Percentiles rank a stretch among this genome's conserved stretches.
Conservation (phyloP, 768 basidiomycete genomes). For the Mycena belliarum region DNA sequence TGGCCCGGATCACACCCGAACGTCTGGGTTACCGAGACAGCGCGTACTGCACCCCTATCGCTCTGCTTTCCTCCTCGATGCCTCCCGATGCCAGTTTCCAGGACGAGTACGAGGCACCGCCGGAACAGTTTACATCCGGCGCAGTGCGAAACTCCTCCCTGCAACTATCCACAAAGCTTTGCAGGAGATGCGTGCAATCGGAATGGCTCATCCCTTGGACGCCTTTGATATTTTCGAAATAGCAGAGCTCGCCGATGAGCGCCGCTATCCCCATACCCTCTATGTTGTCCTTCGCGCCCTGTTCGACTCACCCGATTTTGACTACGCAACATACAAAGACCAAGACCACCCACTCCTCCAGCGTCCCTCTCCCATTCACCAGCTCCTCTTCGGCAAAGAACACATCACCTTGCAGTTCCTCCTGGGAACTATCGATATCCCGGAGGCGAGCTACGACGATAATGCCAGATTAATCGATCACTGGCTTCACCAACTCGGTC, state of each 20-base stretch:
- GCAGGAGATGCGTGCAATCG: constrained; percentile 21
- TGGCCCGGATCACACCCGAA: too few relatives aligned
- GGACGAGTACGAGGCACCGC: too few relatives aligned
- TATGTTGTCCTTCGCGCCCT: constrained; percentile 30
- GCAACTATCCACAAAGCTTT: constrained; percentile 21
- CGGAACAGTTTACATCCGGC: constrained; percentile 34
- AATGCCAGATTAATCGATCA: constrained; percentile 30
- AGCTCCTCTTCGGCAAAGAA: constrained; percentile 30
- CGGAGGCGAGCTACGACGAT: constrained; percentile 41
- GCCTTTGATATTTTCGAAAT: constrained; percentile 25
- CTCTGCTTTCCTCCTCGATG: too few relatives aligned
- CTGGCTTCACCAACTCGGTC: constrained; percentile 32
- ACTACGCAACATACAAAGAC: constrained; percentile 27
- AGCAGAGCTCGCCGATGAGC: constrained; percentile 11
- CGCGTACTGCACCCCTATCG: too few relatives aligned
- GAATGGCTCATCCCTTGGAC: constrained; percentile 25
- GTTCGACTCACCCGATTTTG: constrained; percentile 29
- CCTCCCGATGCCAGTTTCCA: too few relatives aligned
- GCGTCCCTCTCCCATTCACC: constrained; percentile 22
- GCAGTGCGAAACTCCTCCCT: constrained; percentile 16
- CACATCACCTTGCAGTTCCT: constrained; percentile 34
- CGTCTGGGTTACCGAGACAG: too few relatives aligned
- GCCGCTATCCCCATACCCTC: constrained; percentile 8
- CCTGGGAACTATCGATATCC: constrained; percentile 34
- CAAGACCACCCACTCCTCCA: constrained; percentile 18